phyloP scores from a whole-genome alignment of 768 basidiomycete genomes.

The Coprinopsis cinerea region DNA sequence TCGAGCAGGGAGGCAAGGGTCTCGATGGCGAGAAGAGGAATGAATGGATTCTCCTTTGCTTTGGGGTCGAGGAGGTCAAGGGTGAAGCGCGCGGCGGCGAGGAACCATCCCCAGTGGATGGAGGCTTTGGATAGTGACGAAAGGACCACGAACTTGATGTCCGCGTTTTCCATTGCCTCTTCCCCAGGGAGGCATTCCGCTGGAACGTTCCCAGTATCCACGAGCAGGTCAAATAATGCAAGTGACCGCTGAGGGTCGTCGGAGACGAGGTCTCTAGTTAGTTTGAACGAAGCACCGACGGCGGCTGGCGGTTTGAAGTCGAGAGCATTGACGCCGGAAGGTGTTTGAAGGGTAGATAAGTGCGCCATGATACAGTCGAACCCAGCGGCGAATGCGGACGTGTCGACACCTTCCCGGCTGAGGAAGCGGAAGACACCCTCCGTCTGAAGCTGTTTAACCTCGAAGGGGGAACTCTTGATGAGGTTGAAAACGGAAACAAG shows the following conservation, averaged over 20 bases:
- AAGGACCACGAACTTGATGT: slow-evolving; percentile 40
- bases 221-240: slow-evolving; percentile 43
- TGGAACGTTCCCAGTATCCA: slow-evolving; percentile 40
- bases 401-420: background rate
- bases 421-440: background rate
- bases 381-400: background rate
- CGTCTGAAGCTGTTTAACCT: background rate
- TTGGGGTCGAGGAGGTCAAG: slow-evolving; percentile 22
- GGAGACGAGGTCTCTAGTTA: slow-evolving; percentile 37
- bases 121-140: slow-evolving; percentile 46
- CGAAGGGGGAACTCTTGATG: slow-evolving; percentile 2
- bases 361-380: background rate
- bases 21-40: slow-evolving; percentile 22
- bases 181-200: slow-evolving; percentile 32
- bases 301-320: slow-evolving; percentile 30
- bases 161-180: slow-evolving; percentile 29
- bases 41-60: slow-evolving; percentile 18
- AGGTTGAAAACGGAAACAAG: background rate
- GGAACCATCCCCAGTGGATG: slow-evolving; percentile 49
- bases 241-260: slow-evolving; percentile 33
- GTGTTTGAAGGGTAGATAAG: background rate
- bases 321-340: background rate
- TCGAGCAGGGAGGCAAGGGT: slow-evolving; percentile 38
- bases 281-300: slow-evolving; percentile 34
- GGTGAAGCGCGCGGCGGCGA: slow-evolving; percentile 36